Evolutionary conservation across 805 yeast species (phyloP), one percentile per base, ranked within the genome.

Genomic region (Trichomonascus vanleenenianus): DNA sequence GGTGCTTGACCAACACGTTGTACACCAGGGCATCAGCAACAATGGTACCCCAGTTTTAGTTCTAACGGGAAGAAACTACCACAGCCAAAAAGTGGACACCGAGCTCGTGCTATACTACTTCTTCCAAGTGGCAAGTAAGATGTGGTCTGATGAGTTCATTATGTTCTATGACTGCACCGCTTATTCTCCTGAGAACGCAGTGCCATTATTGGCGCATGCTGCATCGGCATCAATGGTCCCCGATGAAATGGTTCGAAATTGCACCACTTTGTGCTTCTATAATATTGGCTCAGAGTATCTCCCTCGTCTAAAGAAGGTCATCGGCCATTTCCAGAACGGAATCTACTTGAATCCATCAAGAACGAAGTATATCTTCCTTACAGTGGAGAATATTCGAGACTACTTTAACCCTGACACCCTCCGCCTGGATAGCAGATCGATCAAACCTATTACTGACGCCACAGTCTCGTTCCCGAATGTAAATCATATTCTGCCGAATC

Each of bases 1-100:
- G n/a, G 59, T 71, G 4, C 56, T 66, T 18, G 76, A 75, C 12
- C 54, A 63, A 11, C 66, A 71, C 0, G 65, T 81, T 32, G 71
- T 84, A 9, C 78, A 75, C 43, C 86, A 78, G 50, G 77, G 84
- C 1, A 76, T 83, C 12, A 77, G 83, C 32, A 69, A 74, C 33
- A 94, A 85, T 57, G 95, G 95, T 11, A 63, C 77, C 0, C 94
- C 93, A 1, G 71, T 80, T 16, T 65, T 84, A 22, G 78, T 82
- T 2, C 20, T 74, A 76, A 37, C 69, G 72, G 50, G 59, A 6
- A 61, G 71, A 15, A 66, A 76, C 33, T 50, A 58, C 33, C 57
- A 58, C 27, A 56, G 67, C 4, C 61, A 59, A 10, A 61, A 60
- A 8, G 40, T 60, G 11, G 75, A 74, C 38, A 58, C 71, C 0